Conservation (phyloP, 73 alveolate species). For the Paramecium tetraurelia region DNA sequence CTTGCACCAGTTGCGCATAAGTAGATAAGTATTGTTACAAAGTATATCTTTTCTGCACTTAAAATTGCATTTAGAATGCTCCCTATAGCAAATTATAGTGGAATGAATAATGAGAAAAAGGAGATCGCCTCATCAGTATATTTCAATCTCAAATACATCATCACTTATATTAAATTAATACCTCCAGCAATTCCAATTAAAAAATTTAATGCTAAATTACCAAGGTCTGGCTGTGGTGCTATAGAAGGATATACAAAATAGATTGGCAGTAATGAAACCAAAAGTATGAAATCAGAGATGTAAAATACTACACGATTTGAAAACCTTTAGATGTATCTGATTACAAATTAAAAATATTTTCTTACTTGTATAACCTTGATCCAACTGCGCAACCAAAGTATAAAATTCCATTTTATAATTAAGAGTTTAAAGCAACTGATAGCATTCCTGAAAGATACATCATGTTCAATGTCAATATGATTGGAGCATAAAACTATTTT, state of each 20-base stretch:
- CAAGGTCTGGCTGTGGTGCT: no score
- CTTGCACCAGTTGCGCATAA: background rate
- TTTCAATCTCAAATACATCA: background rate
- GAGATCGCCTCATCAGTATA: background rate
- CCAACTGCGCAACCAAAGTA: background rate
- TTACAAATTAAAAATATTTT: background rate
- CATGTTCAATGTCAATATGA: background rate
- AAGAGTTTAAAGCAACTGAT: background rate
- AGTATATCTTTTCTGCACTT: no score
- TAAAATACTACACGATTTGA: background rate
- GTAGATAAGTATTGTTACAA: background rate
- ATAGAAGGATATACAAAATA: no score
- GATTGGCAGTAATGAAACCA: background rate
- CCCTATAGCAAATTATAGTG: background rate
- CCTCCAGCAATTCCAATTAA: background rate
- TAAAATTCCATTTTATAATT: background rate
- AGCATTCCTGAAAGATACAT: background rate
- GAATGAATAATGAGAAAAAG: background rate
- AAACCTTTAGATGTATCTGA: background rate
- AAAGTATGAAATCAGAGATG: background rate
- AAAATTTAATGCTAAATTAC: background rate
- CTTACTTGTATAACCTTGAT: background rate
- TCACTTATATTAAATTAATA: background rate
- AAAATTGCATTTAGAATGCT: background rate
- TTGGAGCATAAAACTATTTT: background rate